Evolutionary conservation across 805 yeast genomes (phyloP), one percentile per base, ranked within the genome.

Genomic region (Candida caryicola): DNA sequence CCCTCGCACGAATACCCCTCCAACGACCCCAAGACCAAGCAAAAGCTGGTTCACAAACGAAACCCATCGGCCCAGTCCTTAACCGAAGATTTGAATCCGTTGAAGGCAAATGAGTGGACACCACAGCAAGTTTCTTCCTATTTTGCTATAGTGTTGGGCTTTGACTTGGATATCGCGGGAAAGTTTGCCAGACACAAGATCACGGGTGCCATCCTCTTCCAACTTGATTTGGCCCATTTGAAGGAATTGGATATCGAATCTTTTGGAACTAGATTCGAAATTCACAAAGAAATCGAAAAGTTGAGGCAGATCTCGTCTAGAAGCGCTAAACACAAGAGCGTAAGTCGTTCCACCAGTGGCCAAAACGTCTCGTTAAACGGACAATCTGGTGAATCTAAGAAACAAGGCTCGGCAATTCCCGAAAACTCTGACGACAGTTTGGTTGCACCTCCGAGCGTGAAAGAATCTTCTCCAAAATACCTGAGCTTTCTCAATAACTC

Each of bases 231-330:
- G 44, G 75, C 87, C 1, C 85, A 85, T 52, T 72, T 93, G 52
- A 93, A 91, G 58, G 99, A 93, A 60, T 69, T 93, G 41, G 99
- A 90, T 40, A 91, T 93, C 36, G 73, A 79, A 34, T 85, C 95
- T 3, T 93, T 93, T 66, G 99, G 99, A 18, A 90, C 96, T 0
- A 75, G 99, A 46, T 93, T 89, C 62, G 96, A 90, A 59, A 78
- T 93, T 33, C 82, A 79, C 61, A 89, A 88, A 55, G 95, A 87
- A 57, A 91, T 93, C 51, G 95, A 87, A 57, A 76, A 79, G 26
- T 65, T 84, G 50, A 71, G 71, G 42, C 54, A 58, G 38, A 49
- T 53, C 17, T 34, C 49, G 7, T 27, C 45, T 4, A 45, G 50
- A 39, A 43, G 29, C 27, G 47, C 43, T 13, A 43, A 39, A 14